Conservation (phyloP, 805 yeast genomes). For the Brettanomyces sp. region DNA sequence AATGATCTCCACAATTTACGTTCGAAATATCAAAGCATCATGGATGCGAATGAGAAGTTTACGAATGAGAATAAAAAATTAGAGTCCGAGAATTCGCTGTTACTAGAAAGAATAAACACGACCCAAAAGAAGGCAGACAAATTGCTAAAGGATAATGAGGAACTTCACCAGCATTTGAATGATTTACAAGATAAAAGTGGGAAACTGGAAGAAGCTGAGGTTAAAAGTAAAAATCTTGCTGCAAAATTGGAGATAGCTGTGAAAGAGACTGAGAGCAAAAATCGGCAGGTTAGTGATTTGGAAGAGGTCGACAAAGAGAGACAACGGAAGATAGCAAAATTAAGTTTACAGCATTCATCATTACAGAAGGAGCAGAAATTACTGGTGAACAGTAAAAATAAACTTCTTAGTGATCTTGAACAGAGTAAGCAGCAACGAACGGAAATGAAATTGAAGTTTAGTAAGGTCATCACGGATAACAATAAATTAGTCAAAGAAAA, state of each 20-base stretch:
- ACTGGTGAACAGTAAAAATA: slow-evolving; percentile 30
- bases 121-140: slow-evolving; percentile 20
- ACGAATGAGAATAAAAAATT: not conserved
- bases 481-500: slow-evolving; percentile 30
- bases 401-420: slow-evolving; percentile 34
- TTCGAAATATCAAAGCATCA: slow-evolving; percentile 12
- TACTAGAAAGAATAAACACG: slow-evolving; percentile 23
- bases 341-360: slow-evolving; percentile 33
- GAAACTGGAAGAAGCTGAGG: slow-evolving; percentile 27
- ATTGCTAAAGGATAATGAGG: slow-evolving; percentile 29
- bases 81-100: slow-evolving; percentile 10
- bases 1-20: slow-evolving; percentile 8
- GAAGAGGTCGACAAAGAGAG: not conserved
- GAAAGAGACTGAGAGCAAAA: slow-evolving; percentile 28
- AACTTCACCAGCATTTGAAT: slow-evolving; percentile 15
- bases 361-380: slow-evolving; percentile 26
- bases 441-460: slow-evolving; percentile 28
- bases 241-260: slow-evolving; percentile 10
- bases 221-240: slow-evolving; percentile 25
- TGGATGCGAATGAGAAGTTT: slow-evolving; percentile 9
- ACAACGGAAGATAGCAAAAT: slow-evolving; percentile 24
- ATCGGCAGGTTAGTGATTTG: slow-evolving; percentile 24
- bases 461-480: slow-evolving; percentile 34
- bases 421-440: slow-evolving; percentile 21
- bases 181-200: slow-evolving; percentile 20